Evolutionary conservation across 2,329 filamentous ascomycete species (phyloP), one percentile per base, ranked within the genome.

Genomic region (Colletotrichum orbiculare): DNA sequence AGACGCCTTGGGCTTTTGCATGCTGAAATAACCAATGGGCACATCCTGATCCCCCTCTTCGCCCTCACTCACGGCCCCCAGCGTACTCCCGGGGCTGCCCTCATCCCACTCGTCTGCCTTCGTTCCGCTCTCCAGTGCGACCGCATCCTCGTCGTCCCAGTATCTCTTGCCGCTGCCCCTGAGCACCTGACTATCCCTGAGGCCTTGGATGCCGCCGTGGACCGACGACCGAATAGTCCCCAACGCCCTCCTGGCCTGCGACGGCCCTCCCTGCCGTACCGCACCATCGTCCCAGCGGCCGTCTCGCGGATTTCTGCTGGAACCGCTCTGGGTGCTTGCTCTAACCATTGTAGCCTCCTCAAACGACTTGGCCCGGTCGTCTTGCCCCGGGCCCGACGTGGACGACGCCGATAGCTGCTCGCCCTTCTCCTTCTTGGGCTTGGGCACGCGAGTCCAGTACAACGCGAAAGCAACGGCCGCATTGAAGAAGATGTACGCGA

Each of bases 401-500:
- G 59, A 50, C 1, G 46, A 33, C 33, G 56, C 1, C 25, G 25
- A 25, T 5, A 25, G 12, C 17, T 46, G 4, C 38, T 5, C 60
- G 6, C 12, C 67, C 33, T 61, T 56, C 1, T 67, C 70, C 68
- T 71, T 70, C 53, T 71, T 73, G 33, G 72, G 74, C 74, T 82
- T 83, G 4, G 81, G 80, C 41, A 82, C 79, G 6, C 81, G 73
- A 66, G 84, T 72, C 80, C 81, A 87, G 72, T 88, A 88, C 50
- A 88, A 71, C 47, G 80, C 76, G 8, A 87, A 75, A 0, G 85
- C 85, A 2, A 78, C 82, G 17, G 77, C 73, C 43, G 85, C 73
- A 69, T 89, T 88, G 73, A 88, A 87, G 4, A 79, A 73, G 62
- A 87, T 82, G 66, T 85, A 89, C 0, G 78, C 79, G 75, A 80